Base-by-base conservation (phyloP, 768 basidiomycete genomes). In the Lentinula raphanica region DNA sequence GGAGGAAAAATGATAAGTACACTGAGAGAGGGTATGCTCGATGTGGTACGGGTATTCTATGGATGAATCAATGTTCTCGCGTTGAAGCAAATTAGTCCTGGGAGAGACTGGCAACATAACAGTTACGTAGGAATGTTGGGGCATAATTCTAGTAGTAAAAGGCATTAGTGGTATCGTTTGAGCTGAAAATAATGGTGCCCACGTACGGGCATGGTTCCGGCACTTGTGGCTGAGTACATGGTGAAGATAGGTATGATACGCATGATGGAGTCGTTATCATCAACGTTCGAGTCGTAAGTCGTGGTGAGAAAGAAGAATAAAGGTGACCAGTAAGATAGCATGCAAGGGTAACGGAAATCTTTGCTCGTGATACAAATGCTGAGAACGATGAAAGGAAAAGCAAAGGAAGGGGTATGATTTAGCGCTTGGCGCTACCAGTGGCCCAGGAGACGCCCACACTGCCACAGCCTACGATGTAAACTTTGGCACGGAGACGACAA, bases 361-460 rank as follows among this genome's bases (percentile, higher is more conserved):
- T 31, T 46, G 25, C 50, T 39, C 21, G 13, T 49, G 38, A 17
- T 60, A 56, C 59, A 60, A 29, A 38, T 54, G 39, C 44, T 31
- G 32, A 17, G 23, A 17, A n/a, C 23, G 21, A 13, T 27, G 28
- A 35, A 28, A 17, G 19, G 15, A 39, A 21, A 48, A 21, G 32
- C 35, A 35, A 25, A 46, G n/a, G 12, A 17, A 8, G 28, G 38
- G 15, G 21, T 21, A 51, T 21, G 13, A 49, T 60, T 65, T 59
- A 75, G 65, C 73, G 73, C 59, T 76, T 80, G 63, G 46, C 27
- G 27, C 76, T 78, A 58, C 87, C 86, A 11, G 81, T 76, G 58
- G 74, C 80, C 88, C 89, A 91, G 35, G 90, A 91, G 56, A 92
- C 73, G 62, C 84, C 79, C 31, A 91, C 89, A 67, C 88, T 90